Base-by-base conservation (phyloP, 2,329 filamentous ascomycete genomes). In the Aspergillus terreus region DNA sequence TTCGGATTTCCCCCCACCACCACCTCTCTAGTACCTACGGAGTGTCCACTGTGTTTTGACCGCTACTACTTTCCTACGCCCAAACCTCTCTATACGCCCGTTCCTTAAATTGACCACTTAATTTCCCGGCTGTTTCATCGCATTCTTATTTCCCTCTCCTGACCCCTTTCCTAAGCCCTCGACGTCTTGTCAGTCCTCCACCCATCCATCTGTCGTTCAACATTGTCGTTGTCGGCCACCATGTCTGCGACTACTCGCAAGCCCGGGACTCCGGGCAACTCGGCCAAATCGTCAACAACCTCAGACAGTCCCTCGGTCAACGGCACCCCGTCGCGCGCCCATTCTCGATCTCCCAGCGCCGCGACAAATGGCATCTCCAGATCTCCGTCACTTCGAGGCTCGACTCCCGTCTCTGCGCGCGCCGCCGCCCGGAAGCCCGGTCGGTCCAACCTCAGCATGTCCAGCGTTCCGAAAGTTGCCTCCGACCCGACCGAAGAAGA, bases 371-470 rank as follows among this genome's bases (percentile, higher is more conserved):
- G 75, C 46, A 72, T 78, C n/a, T 75, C 78, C 49, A 80, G 86
- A 54, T 84, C 81, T 44, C 82, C 85, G 55, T 90, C 88, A 12
- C 76, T 83, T 55, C 83, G 88, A 63, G 64, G 66, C 15, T 71
- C 71, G 2, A 61, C 64, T 11, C 69, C 86, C 30, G 81, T 90
- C 19, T 90, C 88, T 55, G 88, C 88, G 54, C 85, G 88, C 62
- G 85, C 85, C 48, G 84, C 86, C 49, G 83, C 83, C 48, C 78
- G 83, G 59, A 82, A 87, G 59, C 81, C 78, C 7, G 67, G 64
- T 44, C 66, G 72, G 30, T 74, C 71, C 44, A 71, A 71, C 47
- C 64, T 75, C 42, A 75, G 71, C 63, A 71, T 70, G 62, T 74
- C 69, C 33, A 73, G 66, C 51, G 67, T 74, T 23, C 69, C 77